Evolutionary conservation across 1,139 yeast species (phyloP).

Genomic region (Meyerozyma guilliermondii): DNA sequence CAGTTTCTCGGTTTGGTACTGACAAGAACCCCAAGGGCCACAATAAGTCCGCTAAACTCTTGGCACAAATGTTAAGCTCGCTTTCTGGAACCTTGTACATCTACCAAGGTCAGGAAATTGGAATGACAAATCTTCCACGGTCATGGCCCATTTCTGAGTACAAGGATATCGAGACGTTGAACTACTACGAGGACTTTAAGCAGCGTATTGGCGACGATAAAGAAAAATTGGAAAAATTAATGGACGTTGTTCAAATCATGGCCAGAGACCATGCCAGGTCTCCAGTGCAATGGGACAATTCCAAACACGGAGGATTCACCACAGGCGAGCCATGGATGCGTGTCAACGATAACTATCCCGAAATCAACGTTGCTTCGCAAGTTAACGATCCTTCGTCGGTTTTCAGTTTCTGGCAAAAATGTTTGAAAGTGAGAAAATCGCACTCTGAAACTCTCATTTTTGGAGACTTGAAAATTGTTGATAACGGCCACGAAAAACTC

Average conservation of each 20-base stretch:
- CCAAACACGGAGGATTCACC: slow-evolving; percentile 45
- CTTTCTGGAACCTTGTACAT: slow-evolving; percentile 54
- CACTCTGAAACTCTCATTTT: slow-evolving; percentile 40
- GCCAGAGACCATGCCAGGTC: slow-evolving; percentile 56
- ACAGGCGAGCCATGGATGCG: slow-evolving; percentile 51
- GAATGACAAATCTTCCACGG: slow-evolving; percentile 45
- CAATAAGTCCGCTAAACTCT: slow-evolving; percentile 40
- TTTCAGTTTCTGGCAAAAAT: slow-evolving; percentile 40
- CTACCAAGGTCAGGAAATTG: slow-evolving; percentile 61
- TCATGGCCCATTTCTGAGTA: slow-evolving; percentile 48
- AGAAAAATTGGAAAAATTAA: slow-evolving; percentile 21
- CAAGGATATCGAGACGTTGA: slow-evolving; percentile 44
- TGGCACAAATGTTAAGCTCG: slow-evolving; percentile 41
- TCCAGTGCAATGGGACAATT: slow-evolving; percentile 54
- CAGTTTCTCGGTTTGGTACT: slow-evolving; percentile 48
- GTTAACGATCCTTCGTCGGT: slow-evolving; percentile 43
- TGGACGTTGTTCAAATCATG: slow-evolving; percentile 30
- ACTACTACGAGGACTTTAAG: slow-evolving; percentile 34
- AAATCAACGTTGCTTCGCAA: slow-evolving; percentile 46
- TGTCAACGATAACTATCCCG: slow-evolving; percentile 45
- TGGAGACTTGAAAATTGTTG: slow-evolving; percentile 43
- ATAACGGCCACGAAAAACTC: slow-evolving; percentile 30
- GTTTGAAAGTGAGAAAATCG: slow-evolving; percentile 40
- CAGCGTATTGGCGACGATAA: slow-evolving; percentile 25
- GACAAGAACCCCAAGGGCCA: slow-evolving; percentile 26